Percentiles rank a stretch among this genome's conserved stretches.
phyloP scores from a whole-genome alignment of 495 filamentous ascomycete genomes.

The Sporormia fimetaria region DNA sequence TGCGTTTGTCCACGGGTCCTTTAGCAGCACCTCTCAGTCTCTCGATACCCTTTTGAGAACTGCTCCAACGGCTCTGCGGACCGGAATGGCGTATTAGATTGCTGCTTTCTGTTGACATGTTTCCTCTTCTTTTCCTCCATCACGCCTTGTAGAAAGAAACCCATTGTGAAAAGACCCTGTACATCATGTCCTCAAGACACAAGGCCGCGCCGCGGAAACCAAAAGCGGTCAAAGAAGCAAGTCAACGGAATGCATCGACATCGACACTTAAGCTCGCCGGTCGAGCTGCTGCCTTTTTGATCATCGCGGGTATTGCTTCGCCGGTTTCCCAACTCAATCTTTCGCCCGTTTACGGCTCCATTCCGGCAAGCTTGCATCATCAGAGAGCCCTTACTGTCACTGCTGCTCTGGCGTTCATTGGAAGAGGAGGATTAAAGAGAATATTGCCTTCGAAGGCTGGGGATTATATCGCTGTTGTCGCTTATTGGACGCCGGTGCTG shows the following conservation, averaged over 20 bases:
- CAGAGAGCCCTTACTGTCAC: slow-evolving; percentile 49
- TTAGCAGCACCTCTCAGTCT: slow-evolving; percentile 1
- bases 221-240: slow-evolving; percentile 18
- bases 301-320: slow-evolving; percentile 61
- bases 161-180: neutral
- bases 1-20: slow-evolving; percentile 14
- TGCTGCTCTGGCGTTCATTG: slow-evolving; percentile 49
- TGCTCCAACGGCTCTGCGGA: no score
- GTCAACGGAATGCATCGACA: slow-evolving; percentile 10
- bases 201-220: slow-evolving; percentile 24
- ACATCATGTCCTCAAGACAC: slow-evolving; percentile 16
- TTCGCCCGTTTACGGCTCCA: slow-evolving; percentile 75
- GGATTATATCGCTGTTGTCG: slow-evolving; percentile 51
- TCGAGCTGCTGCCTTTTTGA: slow-evolving; percentile 37
- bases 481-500: slow-evolving; percentile 58
- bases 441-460: slow-evolving; percentile 33
- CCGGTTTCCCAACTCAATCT: slow-evolving; percentile 63
- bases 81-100: no score
- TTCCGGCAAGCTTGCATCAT: slow-evolving; percentile 63
- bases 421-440: slow-evolving; percentile 41
- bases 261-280: slow-evolving; percentile 15
- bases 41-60: no score
- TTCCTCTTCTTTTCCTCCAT: neutral
- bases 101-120: neutral
- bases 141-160: no score